Evolutionary conservation across 73 alveolate genomes (phyloP), one percentile per base, ranked within the genome.

Genomic region (Halteria grandinella): DNA sequence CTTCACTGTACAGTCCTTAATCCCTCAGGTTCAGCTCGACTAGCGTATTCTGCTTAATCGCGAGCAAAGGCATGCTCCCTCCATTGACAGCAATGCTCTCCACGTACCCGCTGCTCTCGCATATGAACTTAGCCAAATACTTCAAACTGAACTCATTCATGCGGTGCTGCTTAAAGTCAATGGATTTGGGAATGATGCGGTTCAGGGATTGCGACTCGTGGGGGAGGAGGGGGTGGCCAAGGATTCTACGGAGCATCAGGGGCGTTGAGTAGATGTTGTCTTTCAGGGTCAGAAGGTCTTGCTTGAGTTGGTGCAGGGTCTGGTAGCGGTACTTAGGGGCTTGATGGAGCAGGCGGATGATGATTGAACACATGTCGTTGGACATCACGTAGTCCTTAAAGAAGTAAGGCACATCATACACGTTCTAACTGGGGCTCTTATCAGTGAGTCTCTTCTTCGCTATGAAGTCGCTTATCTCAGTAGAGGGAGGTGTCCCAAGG

Each of bases 221-320:
- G 1, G 91, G 91, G 24, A 71, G 53, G 31, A 48, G 41, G 1
- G 91, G 91, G 43, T 81, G 91, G 40, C 89, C 95, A 11, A 87
- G 37, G n/a, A 71, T 79, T 33, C 75, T 55, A 37, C 86, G 40
- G 15, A 87, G 54, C 39, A 72, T 37, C 15, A 39, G 39, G 8
- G 95, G 95, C n/a, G 87, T 87, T 12, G 51, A 25, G 32, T 75
- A 45, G 34, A 87, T 71, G 48, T 62, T 70, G 24, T 82, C 83
- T 24, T 79, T 55, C 18, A 87, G 73, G 12, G 33, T 62, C 3
- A 32, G 27, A 20, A 87, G 54, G 29, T 83, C 95, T 1, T 69
- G 66, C 45, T 55, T 43, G 14, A 87, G 79, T 52, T 72, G 48
- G 0, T 45, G 43, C 15, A 80, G 39, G 24, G 41, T 74, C 33